Evolutionary conservation across 495 filamentous ascomycete species (phyloP), one percentile per base, ranked within the genome.

Genomic region (Penicillium coprophilum): DNA sequence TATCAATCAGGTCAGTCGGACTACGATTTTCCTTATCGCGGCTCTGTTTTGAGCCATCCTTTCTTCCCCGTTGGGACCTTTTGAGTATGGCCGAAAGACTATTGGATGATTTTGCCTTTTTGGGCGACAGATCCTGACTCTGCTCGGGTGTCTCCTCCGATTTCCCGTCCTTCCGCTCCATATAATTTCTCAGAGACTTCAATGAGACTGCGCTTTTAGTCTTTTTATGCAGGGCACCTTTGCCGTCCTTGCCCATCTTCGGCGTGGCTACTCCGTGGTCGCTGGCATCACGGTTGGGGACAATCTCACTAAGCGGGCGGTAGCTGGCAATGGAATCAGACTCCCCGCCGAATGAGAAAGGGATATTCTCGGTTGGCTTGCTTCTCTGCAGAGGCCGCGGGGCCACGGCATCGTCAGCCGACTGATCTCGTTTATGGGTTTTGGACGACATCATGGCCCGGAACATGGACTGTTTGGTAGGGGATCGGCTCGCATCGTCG

Each of bases 71-170:
- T 23, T 79, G 73, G 4, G 74, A 76, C 24, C 74, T 69, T 47
- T 76, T 75, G 44, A 79, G 54, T 28, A 79, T 81, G 4, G 78
- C 85, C 0, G 84, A 81, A 5, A 96, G 76, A 64, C 88, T 92
- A 45, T 88, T 91, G 5, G 88, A 80, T 0, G 91, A 95, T 63
- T 95, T 96, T 17, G 84, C 82, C 77, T 93, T 95, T 71, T 92
- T 92, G 7, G 87, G 85, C 54, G 84, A 87, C 38, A 68, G 70
- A 3, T 74, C 66, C 4, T 61, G 59, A 21, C 60, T 55, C 15
- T 69, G 61, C n/a, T 69, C 68, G 20, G 68, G 61, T 15, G 43
- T 20, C 7, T 81, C 79, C 45, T 69, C 71, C 47, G 75, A 75
- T 62, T 82, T 73, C 60, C 68, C 71, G 67, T 81, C 71, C 56